Conservation (phyloP, 1,139 yeast species). For the Suhomyces ambrosiae region DNA sequence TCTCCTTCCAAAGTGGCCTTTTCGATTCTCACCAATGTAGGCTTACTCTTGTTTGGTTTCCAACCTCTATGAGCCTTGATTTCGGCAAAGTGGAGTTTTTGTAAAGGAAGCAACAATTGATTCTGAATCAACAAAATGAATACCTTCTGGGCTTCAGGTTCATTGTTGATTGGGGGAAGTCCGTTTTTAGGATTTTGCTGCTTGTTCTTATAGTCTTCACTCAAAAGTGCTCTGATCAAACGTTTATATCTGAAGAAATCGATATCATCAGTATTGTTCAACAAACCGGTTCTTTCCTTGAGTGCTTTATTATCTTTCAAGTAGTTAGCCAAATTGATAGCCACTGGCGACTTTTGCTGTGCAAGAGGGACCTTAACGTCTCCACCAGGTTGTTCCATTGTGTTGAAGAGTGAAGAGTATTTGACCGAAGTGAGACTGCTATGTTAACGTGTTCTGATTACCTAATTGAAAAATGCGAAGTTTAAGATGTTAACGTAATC, state of each 20-base stretch:
- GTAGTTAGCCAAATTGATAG: slow-evolving; percentile 68
- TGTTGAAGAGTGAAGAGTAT: slow-evolving; percentile 6
- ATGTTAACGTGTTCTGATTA: slow-evolving; percentile 12
- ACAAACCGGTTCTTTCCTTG: slow-evolving; percentile 79
- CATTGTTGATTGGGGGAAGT: slow-evolving; percentile 57
- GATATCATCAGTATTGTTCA: slow-evolving; percentile 63
- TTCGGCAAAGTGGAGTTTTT: slow-evolving; percentile 70
- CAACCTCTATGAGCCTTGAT: slow-evolving; percentile 61
- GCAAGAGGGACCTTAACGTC: slow-evolving; percentile 19
- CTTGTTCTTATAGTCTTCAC: slow-evolving; percentile 67
- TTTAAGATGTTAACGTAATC: not conserved
- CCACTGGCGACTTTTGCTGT: slow-evolving; percentile 28
- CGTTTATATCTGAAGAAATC: slow-evolving; percentile 90
- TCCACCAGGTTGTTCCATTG: slow-evolving; percentile 16
- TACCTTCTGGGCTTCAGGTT: slow-evolving; percentile 60
- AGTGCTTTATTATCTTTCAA: slow-evolving; percentile 64
- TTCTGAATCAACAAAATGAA: slow-evolving; percentile 71
- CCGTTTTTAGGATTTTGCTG: slow-evolving; percentile 55
- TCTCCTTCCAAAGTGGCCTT: slow-evolving; percentile 77
- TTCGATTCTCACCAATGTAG: slow-evolving; percentile 64
- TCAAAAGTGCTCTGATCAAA: slow-evolving; percentile 72
- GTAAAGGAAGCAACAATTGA: slow-evolving; percentile 74
- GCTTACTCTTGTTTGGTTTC: slow-evolving; percentile 73
- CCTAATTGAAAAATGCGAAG: not conserved
- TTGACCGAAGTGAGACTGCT: too few species aligned